Evolutionary conservation across 306 rosid genomes (phyloP), one percentile per base, ranked within the genome.

Genomic region (Pyrus pyrifolia): DNA sequence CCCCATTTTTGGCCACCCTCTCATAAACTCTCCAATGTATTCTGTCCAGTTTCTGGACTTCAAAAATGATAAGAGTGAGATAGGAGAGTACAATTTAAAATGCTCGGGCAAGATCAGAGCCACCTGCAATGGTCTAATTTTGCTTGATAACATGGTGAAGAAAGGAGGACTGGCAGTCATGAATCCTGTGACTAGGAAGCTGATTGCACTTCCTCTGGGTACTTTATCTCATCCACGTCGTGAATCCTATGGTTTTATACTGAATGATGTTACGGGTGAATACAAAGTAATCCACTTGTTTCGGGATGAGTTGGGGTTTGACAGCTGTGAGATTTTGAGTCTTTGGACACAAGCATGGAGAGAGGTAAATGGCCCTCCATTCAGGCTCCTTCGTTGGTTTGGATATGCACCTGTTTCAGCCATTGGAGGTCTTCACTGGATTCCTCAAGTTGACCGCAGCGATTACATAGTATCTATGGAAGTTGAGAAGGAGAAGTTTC

Each of bases 251-350:
- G 88, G 88, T 62, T 80, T 87, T 65, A 80, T 81, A 29, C 19
- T 60, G 12, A 67, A 77, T 61, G 51, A 18, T 70, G 55, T 31
- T 31, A 73, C 83, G 21, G 79, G 84, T 68, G 69, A 68, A 44
- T 87, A 85, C 72, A 85, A 85, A 79, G 84, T 87, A 40, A 77
- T 83, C n/a, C 91, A 87, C 87, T 73, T 87, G 75, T 87, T 87
- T 66, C 59, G 31, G 25, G 91, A 87, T 78, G 57, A 55, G 25
- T 74, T 78, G 59, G 62, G 79, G 30, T 82, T 10, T 73, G 29
- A 45, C 49, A 40, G 67, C 58, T 87, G 91, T 44, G 91, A 87
- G 86, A 81, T 82, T 52, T 71, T 85, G 42, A 73, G 29, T 67
- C 66, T 81, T 60, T 67, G 75, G 49, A 66, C 59, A 2, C 73